phyloP scores from a whole-genome alignment of 2,329 filamentous ascomycete species.

The Nemania sp. region DNA sequence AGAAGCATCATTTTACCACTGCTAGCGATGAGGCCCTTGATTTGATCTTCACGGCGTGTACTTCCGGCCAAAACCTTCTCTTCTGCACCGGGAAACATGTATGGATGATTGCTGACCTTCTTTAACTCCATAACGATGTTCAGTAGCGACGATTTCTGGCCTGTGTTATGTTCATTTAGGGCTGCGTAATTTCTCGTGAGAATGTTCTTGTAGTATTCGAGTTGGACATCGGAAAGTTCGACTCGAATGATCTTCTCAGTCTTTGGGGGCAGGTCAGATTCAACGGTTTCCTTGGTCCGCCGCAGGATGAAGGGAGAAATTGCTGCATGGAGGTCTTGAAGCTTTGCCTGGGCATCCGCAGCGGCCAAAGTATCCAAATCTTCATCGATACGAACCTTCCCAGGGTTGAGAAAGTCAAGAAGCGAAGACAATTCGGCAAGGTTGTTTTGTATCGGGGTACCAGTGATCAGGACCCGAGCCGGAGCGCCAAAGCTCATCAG shows the following conservation, averaged over 20 bases:
- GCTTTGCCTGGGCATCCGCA: conserved; percentile 85
- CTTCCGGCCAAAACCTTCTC: conserved; percentile 87
- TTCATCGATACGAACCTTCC: conserved; percentile 88
- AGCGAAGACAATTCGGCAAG: conserved; percentile 91
- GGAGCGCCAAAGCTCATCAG: conserved; percentile 88
- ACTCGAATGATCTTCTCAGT: conserved; percentile 99
- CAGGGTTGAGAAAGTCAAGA: conserved; percentile 97
- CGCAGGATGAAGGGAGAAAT: conserved; percentile 96
- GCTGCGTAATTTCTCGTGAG: conserved; percentile 96
- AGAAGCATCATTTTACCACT: conserved; percentile 99
- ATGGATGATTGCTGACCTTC: conserved; percentile 98
- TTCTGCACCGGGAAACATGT: conserved; percentile 96
- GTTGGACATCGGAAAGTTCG: conserved; percentile 93
- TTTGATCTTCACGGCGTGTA: conserved; percentile 84
- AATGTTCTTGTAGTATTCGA: conserved; percentile 99
- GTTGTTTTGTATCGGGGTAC: conserved; percentile 97
- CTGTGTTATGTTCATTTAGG: conserved; percentile 87
- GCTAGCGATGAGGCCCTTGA: conserved; percentile 93
- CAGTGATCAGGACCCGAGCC: conserved; percentile 92
- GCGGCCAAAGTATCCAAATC: conserved; percentile 85
- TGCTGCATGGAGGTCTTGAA: conserved; percentile 84
- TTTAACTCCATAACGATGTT: conserved; percentile 99
- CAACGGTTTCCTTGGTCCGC: conserved; percentile 96
- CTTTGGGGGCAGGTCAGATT: conserved; percentile 95
- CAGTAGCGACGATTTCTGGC: conserved; percentile 92